Percentiles rank a stretch among this genome's conserved stretches.
These are phyloP conservation scores for Melaleuca alternifolia DNA, from an alignment of 345 rosid species.

Conservation along the genomic window DNA sequence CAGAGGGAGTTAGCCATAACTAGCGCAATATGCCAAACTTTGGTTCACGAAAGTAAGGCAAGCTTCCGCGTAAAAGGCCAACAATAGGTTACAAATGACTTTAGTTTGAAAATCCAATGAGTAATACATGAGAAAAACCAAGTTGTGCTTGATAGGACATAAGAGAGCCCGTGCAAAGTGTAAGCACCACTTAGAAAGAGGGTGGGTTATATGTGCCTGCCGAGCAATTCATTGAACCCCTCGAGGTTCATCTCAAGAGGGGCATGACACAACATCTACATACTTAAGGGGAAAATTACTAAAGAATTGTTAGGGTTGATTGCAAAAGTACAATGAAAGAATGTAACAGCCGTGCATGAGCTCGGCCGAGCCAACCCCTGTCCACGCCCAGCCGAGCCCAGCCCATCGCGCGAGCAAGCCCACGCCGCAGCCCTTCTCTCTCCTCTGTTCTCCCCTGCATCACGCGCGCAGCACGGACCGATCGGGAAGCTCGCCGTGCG, in stretches of 20 bases:
- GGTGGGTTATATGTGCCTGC: not conserved
- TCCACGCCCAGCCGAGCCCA: too few relatives aligned
- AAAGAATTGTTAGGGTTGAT: not conserved
- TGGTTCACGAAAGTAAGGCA: accelerated
- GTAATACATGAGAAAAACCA: not conserved
- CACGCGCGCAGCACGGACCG: too few relatives aligned
- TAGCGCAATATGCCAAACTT: not conserved
- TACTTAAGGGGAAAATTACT: not conserved
- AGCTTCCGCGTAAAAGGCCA: not conserved
- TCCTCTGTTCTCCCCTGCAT: too few relatives aligned
- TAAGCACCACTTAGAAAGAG: not conserved
- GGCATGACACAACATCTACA: not conserved
- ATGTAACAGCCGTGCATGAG: too few relatives aligned
- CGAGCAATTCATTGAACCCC: not conserved
- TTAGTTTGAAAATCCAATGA: not conserved
- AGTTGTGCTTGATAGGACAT: not conserved
- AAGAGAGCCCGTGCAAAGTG: not conserved
- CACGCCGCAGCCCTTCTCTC: too few relatives aligned
- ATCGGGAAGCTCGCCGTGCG: too few relatives aligned
- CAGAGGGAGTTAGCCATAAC: not conserved
- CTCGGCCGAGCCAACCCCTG: too few relatives aligned
- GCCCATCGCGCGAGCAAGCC: too few relatives aligned
- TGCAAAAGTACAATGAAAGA: too few relatives aligned
- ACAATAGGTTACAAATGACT: not conserved
- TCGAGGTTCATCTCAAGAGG: not conserved